Evolutionary conservation across 352 stramenopile genomes (phyloP).

Genomic region (Poterioochromonas sp.): DNA sequence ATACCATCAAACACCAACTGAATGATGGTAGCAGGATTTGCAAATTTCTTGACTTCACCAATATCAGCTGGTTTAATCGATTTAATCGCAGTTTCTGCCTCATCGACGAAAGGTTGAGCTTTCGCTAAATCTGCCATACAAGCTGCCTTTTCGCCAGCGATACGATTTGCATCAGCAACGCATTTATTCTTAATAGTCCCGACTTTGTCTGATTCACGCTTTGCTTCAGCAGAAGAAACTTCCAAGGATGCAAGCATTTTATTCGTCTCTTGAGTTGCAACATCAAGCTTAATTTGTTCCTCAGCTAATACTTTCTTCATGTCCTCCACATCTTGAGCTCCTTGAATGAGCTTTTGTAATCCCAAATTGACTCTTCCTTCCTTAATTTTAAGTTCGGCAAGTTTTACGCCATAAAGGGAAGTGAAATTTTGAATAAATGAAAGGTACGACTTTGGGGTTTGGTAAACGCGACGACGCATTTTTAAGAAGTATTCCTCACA

Average conservation of each 20-base stretch:
- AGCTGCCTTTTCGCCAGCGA: constrained; percentile 84
- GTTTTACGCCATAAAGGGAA: constrained; percentile 85
- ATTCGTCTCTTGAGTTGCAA: constrained; percentile 90
- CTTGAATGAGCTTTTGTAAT: constrained; percentile 93
- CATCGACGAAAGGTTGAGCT: constrained; percentile 91
- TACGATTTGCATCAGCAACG: constrained; percentile 84
- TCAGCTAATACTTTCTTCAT: constrained; percentile 93
- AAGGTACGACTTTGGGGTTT: constrained; percentile 96
- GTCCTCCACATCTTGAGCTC: constrained; percentile 85
- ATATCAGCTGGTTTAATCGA: constrained; percentile 95
- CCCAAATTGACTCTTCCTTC: constrained; percentile 90
- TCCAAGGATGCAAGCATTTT: constrained; percentile 92
- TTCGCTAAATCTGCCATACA: constrained; percentile 92
- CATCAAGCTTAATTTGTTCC: constrained; percentile 90
- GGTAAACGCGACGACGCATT: constrained; percentile 91
- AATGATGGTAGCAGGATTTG: constrained; percentile 95
- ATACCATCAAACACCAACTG: constrained; percentile 95
- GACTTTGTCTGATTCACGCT: constrained; percentile 93
- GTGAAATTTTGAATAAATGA: constrained; percentile 97
- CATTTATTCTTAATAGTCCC: constrained; percentile 89
- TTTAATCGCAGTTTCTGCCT: constrained; percentile 91
- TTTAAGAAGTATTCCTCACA: constrained; percentile 97
- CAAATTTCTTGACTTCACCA: constrained; percentile 94
- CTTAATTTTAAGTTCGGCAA: constrained; percentile 75
- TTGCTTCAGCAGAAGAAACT: constrained; percentile 84